Base-by-base conservation (phyloP, 202 grass and related monocot species). In the Panicum hallii region DNA sequence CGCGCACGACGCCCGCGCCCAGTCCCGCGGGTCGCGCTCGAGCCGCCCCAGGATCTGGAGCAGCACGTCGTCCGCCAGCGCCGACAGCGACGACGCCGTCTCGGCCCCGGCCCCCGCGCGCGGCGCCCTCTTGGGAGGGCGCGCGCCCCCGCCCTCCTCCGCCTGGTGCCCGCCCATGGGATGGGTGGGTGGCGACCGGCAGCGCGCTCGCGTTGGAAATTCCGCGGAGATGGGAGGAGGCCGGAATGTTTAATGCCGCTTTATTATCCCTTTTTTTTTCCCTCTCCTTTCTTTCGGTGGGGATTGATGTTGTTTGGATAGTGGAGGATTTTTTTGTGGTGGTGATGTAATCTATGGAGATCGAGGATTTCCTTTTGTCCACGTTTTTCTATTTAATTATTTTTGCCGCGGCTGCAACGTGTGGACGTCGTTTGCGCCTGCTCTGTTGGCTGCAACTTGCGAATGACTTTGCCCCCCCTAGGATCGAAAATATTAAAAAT, bases 31-130 rank as follows among this genome's bases (percentile, higher is more conserved):
- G 78, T 99, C 96, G 3, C 49, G 38, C 78, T 94, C 85, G 15
- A 95, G 87, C n/a, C 84, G 74, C 0, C 83, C 84, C 20, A 98
- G 83, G 87, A 98, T 98, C 82, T 93, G 90, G 2, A 98, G 85
- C 22, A 98, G 79, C 80, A 98, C 79, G 81, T 95, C 91, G 67
- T 98, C 93, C 16, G 95, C 84, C 6, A 98, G 81, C 74, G 83
- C 50, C 43, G 60, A 56, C 34, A 85, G 69, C 68, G 81, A 36
- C 66, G 72, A 38, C 28, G 19, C 23, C 16, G 57, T 61, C 57
- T 61, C 55, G 55, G 7, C 6, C 28, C 5, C 54, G 11, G 8
- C 70, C 20, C 9, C 5, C 14, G 5, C 56, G 22, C 9, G 11
- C 56, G 22, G 44, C 40, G 4, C 14, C 72, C 47, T 66, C 82